Base-by-base conservation (phyloP, 345 rosid genomes). In the Lepidium aucheri region DNA sequence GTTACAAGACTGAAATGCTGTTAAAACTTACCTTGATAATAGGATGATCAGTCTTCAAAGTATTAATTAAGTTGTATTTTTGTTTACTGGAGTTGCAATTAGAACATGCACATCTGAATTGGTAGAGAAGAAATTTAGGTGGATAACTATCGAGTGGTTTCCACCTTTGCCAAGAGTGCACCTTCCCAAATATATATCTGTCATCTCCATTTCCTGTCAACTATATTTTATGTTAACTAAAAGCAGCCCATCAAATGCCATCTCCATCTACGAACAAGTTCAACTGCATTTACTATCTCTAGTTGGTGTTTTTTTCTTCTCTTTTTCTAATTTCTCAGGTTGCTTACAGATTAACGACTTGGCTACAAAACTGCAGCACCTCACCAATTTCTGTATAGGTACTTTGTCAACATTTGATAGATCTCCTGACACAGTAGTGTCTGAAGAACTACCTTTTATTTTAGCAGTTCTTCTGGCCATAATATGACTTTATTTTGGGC, bases 311-410 rank as follows among this genome's bases (percentile, higher is more conserved):
- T 68, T 15, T 20, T 39, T n/a, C 3, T 6, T 53, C 28, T 16
- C 17, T 8, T 52, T 63, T 47, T 17, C 44, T 72, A 41, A 72
- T 56, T n/a, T 53, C 16, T 16, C 26, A 54, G n/a, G 41, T 39
- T 54, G 41, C 39, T 44, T 75, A 77, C 96, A 93, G 98, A 86
- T 93, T 75, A 77, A 82, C 26, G 77, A 79, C 60, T 64, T 93
- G 84, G 75, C 73, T 18, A 78, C 35, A 77, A 76, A 83, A 74
- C 77, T 93, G 67, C 83, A 75, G 76, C 89, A 76, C 61, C 80
- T 80, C 65, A 77, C 84, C 55, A 74, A 63, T 78, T 82, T 90
- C 63, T 86, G 83, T 70, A 85, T 93, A 51, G 91, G 96, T 93
- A 74, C 17, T 50, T 42, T 56, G 6, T 41, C 35, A 16, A 42